These are phyloP conservation scores for Paramecium pentaurelia DNA, from an alignment of 73 alveolate genomes.

Conservation along the genomic window DNA sequence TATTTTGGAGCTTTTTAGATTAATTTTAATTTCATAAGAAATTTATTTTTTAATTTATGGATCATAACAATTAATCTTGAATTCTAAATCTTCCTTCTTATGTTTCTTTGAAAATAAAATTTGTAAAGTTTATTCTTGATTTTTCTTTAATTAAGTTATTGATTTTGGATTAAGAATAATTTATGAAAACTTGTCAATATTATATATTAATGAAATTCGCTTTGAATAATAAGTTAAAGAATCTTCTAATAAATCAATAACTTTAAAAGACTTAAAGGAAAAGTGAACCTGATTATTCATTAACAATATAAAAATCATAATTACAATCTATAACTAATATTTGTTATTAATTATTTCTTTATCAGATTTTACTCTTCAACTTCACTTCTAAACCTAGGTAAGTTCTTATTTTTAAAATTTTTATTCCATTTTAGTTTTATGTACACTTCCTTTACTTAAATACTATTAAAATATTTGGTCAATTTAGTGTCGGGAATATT, in stretches of 20 bases:
- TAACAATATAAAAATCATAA: no score
- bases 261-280: background rate
- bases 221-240: constrained; percentile 57
- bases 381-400: no score
- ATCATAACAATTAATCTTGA: background rate
- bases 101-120: background rate
- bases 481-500: no score
- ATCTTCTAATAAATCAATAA: constrained; percentile 60
- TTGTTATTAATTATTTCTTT: no score
- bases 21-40: background rate
- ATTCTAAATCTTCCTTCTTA: background rate
- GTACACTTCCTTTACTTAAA: no score
- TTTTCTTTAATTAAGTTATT: background rate
- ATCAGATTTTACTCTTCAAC: no score
- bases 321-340: no score
- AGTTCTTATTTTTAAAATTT: no score
- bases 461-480: no score
- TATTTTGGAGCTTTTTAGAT: background rate
- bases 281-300: no score
- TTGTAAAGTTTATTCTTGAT: background rate
- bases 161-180: background rate
- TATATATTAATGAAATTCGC: background rate
- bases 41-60: background rate
- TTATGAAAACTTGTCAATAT: background rate
- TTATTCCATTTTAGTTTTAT: no score